A percentile compares a stretch with the other conserved stretches of the same genome.
Conservation (phyloP, 192 early-diverging fungal genomes). For the Coemansia brasiliensis region DNA sequence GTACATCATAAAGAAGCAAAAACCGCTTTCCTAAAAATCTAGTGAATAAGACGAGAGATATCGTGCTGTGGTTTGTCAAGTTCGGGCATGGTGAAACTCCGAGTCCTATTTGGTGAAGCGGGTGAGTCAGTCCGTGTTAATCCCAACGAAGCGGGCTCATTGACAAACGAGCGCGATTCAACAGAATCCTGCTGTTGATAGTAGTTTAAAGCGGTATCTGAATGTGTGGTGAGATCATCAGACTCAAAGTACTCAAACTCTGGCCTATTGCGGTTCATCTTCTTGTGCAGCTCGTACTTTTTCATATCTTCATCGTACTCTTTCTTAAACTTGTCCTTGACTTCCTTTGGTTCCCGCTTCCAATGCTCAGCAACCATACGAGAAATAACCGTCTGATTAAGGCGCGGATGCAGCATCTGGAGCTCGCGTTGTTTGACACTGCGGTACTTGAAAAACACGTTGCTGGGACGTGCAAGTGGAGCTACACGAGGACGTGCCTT, state of each 20-base stretch:
- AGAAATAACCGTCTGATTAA: slow-evolving; percentile 56
- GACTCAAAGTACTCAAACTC: slow-evolving; percentile 13
- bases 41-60: slow-evolving; percentile 28
- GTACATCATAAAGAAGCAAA: background rate
- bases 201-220: background rate
- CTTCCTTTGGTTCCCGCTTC: slow-evolving; percentile 40
- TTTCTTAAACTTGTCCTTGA: slow-evolving; percentile 41
- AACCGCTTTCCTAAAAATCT: slow-evolving; percentile 2
- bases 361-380: slow-evolving; percentile 56
- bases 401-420: slow-evolving; percentile 34
- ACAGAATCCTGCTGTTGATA: background rate
- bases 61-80: slow-evolving; percentile 17
- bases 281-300: slow-evolving; percentile 49
- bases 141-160: background rate
- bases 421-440: slow-evolving; percentile 48
- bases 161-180: background rate
- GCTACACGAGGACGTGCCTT: slow-evolving; percentile 12
- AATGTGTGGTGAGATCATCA: background rate
- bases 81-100: slow-evolving; percentile 29
- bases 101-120: slow-evolving; percentile 4
- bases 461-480: slow-evolving; percentile 36
- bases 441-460: slow-evolving; percentile 59
- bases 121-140: background rate
- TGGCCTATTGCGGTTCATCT: slow-evolving; percentile 10
- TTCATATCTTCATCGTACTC: slow-evolving; percentile 47